Conservation (phyloP, 106 monocot genomes). For the Dendrobium officinale region DNA sequence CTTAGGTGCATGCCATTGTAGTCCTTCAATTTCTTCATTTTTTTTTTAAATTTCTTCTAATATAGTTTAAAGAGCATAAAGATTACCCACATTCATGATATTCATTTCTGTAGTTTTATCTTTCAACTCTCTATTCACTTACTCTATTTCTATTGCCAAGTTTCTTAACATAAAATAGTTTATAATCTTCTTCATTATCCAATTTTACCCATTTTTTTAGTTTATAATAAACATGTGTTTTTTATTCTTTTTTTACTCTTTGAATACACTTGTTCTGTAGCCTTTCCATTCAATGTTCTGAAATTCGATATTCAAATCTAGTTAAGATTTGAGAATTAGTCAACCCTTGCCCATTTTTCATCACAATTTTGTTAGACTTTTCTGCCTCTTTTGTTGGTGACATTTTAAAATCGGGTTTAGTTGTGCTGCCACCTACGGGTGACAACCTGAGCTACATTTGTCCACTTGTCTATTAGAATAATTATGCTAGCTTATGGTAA, state of each 20-base stretch:
- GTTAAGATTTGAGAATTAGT: neutral
- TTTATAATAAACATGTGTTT: neutral
- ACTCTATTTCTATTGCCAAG: neutral
- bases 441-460: neutral
- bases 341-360: neutral
- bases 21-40: neutral
- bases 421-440: neutral
- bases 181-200: neutral
- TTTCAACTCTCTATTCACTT: neutral
- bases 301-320: neutral
- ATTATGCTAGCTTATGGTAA: neutral
- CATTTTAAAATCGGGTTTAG: neutral
- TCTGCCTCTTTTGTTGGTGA: neutral
- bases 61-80: neutral
- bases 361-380: neutral
- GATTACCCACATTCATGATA: neutral
- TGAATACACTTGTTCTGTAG: neutral
- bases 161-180: neutral
- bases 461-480: neutral
- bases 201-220: neutral
- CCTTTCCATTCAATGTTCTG: neutral
- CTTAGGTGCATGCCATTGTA: neutral
- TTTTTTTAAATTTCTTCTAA: neutral
- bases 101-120: neutral
- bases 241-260: neutral